Evolutionary conservation across 2,329 filamentous ascomycete genomes (phyloP).

Genomic region (Cladosporium velox): DNA sequence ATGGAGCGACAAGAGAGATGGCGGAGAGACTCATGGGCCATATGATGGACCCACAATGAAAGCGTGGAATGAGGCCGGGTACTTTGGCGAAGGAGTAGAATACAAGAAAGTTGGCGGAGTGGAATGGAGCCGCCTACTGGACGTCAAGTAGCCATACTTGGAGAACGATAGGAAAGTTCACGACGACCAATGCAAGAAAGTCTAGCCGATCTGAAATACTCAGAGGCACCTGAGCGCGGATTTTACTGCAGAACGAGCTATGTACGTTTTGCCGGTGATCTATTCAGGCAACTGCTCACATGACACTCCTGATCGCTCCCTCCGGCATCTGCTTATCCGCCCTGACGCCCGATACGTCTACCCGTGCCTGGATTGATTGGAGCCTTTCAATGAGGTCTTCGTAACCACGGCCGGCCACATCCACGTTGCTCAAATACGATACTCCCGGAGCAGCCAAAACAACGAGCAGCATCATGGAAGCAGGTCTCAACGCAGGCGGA

Average conservation of each 20-base stretch:
- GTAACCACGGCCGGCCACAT: neutral
- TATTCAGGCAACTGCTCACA: neutral
- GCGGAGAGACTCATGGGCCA: slow-evolving; percentile 76
- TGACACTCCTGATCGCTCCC: neutral
- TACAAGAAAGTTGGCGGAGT: slow-evolving; percentile 46
- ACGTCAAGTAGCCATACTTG: slow-evolving; percentile 32
- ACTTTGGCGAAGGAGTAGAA: slow-evolving; percentile 85
- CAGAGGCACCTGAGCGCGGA: too few species aligned
- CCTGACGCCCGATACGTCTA: neutral
- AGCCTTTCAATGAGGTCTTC: neutral
- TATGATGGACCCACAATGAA: slow-evolving; percentile 85
- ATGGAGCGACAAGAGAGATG: slow-evolving; percentile 87
- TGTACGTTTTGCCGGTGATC: neutral
- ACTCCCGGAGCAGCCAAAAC: neutral
- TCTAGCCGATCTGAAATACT: too few species aligned
- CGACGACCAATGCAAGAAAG: neutral
- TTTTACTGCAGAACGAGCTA: neutral
- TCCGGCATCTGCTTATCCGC: too few species aligned
- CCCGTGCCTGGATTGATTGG: neutral
- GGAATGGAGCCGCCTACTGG: slow-evolving; percentile 47
- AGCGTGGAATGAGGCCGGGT: slow-evolving; percentile 87
- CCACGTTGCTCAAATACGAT: neutral
- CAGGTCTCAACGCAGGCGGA: slow-evolving; percentile 3
- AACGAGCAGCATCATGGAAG: slow-evolving; percentile 2
- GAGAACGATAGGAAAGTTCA: neutral